Evolutionary conservation across 768 basidiomycete species (phyloP), one percentile per base, ranked within the genome.

Genomic region (Heimioporus sp.): DNA sequence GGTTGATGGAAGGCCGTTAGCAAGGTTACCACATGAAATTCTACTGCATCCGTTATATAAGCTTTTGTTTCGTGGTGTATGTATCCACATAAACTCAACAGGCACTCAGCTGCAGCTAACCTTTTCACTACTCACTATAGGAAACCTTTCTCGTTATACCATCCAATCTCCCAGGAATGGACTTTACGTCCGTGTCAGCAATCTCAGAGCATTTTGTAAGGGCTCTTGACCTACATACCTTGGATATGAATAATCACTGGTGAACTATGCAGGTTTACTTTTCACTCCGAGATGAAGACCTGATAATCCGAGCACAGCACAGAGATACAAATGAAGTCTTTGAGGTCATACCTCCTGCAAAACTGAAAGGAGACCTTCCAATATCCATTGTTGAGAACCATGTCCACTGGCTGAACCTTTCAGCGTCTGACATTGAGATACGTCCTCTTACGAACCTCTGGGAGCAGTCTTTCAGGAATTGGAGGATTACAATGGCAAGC

Each of bases 331-430:
- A 43, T 2, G 46, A 60, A 24, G 24, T 56, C 30, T 28, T 55
- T 2, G 45, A 62, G 45, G 36, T 61, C 19, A 53, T 66, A 46
- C 59, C 61, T 4, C 47, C 19, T 3, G 30, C 51, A 6, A 51
- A 34, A 19, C 42, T 66, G 11, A 12, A 3, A 12, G 42, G 39
- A 1, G 64, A 67, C 43, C 44, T 68, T 13, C 65, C 66, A 2
- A 31, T 8, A 1, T 30, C 35, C 4, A 42, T 66, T 10, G 47
- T 66, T 7, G 24, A 51, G 1, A 51, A 36, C 7, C 57, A 56
- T 21, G 51, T 48, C 28, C 65, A 64, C 39, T 66, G 63, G 65
- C 51, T 63, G 24, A 51, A 64, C 32, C 37, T 63, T 1, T 12
- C 38, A 7, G 55, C 46, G 0, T 20, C 19, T 1, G 12, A 7